These are phyloP conservation scores for Hymenoscyphus fraxineus DNA, from an alignment of 2,329 filamentous ascomycete genomes.

Conservation along the genomic window DNA sequence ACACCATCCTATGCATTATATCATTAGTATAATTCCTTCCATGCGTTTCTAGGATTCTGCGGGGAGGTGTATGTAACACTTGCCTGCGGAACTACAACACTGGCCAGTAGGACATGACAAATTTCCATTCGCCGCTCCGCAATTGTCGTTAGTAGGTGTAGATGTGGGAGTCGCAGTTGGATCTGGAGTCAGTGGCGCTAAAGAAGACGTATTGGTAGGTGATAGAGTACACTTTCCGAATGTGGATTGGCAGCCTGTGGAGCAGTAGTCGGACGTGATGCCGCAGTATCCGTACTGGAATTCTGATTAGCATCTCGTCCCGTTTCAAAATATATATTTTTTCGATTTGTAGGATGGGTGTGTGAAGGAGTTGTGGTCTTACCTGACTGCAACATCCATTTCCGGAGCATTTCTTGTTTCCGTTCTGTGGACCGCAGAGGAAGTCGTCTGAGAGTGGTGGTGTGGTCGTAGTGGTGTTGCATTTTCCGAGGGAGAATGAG, in stretches of 20 bases:
- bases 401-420: constrained; percentile 4
- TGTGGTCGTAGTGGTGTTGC: neutral
- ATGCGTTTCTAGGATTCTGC: neutral
- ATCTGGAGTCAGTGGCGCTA: neutral
- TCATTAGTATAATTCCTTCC: neutral
- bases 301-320: neutral
- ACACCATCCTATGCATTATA: constrained; percentile 1
- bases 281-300: constrained; percentile 5
- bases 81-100: neutral
- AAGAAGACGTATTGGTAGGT: neutral
- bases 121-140: neutral
- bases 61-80: neutral
- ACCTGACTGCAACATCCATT: constrained; percentile 1
- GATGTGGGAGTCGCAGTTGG: neutral
- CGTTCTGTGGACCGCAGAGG: neutral
- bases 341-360: too few relatives aligned
- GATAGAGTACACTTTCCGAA: constrained; percentile 11
- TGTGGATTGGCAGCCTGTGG: constrained; percentile 16
- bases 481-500: neutral
- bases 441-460: neutral
- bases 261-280: constrained; percentile 13
- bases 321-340: too few relatives aligned
- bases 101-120: neutral
- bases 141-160: neutral
- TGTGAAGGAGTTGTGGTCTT: neutral